Conservation (phyloP, 2,329 filamentous ascomycete genomes). For the Ophiostoma australiae region DNA sequence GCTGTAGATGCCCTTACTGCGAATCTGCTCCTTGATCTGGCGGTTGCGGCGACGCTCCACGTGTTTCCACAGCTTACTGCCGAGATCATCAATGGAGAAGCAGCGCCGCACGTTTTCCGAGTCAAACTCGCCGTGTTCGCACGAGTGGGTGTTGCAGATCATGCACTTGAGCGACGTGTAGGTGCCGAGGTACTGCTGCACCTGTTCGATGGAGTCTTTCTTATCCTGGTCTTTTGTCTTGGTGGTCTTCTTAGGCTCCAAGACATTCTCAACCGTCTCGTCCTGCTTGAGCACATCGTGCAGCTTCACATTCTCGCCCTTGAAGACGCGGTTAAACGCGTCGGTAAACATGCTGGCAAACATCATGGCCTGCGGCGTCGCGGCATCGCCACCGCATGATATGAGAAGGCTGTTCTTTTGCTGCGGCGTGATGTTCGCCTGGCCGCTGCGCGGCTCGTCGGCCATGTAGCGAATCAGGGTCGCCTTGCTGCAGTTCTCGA, state of each 20-base stretch:
- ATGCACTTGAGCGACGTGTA: constrained; percentile 54
- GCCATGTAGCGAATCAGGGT: constrained; percentile 52
- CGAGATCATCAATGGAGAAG: constrained; percentile 45
- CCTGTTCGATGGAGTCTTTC: constrained; percentile 35
- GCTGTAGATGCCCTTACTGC: not conserved
- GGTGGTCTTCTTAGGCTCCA: constrained; percentile 52
- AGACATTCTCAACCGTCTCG: constrained; percentile 49
- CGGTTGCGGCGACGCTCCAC: constrained; percentile 27
- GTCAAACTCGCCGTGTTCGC: constrained; percentile 57
- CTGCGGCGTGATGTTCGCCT: constrained; percentile 46
- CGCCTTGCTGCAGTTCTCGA: constrained; percentile 49
- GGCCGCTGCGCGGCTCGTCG: constrained; percentile 39
- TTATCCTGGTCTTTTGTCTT: constrained; percentile 34
- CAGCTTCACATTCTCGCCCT: constrained; percentile 43
- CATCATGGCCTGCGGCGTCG: constrained; percentile 38
- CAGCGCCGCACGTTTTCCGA: constrained; percentile 49
- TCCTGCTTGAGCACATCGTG: constrained; percentile 51
- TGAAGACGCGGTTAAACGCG: constrained; percentile 54
- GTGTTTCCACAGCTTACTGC: constrained; percentile 26
- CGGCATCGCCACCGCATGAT: constrained; percentile 41
- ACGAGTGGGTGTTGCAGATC: constrained; percentile 57
- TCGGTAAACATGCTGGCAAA: constrained; percentile 50
- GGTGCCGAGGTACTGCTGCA: constrained; percentile 49
- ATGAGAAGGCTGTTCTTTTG: constrained; percentile 50
- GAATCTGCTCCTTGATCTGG: constrained; percentile 30